A percentile compares a stretch with the other conserved stretches of the same genome.
phyloP scores from a whole-genome alignment of 768 basidiomycete genomes.

The Boletus subparvulus region DNA sequence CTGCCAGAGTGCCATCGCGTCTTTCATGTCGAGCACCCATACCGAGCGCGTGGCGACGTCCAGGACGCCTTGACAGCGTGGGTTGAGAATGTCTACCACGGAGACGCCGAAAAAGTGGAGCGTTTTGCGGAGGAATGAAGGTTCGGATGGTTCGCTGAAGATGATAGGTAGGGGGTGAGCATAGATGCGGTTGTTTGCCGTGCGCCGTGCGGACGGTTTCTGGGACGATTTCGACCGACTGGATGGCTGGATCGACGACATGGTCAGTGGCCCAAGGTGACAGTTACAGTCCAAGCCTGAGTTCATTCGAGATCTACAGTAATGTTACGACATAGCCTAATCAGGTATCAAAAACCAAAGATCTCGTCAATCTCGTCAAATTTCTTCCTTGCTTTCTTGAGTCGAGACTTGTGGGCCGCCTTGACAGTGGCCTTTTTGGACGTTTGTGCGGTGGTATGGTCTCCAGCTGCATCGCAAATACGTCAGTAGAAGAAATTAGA shows the following conservation, averaged over 20 bases:
- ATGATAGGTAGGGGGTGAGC: slow-evolving; percentile 68
- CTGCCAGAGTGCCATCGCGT: slow-evolving; percentile 76
- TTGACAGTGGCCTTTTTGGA: neutral
- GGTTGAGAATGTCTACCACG: slow-evolving; percentile 61
- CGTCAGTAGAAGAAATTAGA: neutral
- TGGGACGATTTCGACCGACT: slow-evolving; percentile 36
- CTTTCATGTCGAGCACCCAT: slow-evolving; percentile 68
- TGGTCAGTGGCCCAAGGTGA: slow-evolving; percentile 9
- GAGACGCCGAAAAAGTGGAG: slow-evolving; percentile 57
- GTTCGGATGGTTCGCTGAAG: slow-evolving; percentile 40
- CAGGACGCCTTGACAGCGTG: slow-evolving; percentile 73
- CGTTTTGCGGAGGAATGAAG: slow-evolving; percentile 44
- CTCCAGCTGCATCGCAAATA: neutral
- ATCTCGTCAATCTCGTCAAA: slow-evolving; percentile 29
- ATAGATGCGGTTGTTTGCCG: slow-evolving; percentile 69
- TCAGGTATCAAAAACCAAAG: slow-evolving; percentile 22
- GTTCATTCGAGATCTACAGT: too few relatives aligned
- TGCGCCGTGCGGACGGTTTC: slow-evolving; percentile 55
- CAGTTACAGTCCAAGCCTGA: neutral
- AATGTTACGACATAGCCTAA: too few relatives aligned
- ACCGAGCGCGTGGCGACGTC: slow-evolving; percentile 83
- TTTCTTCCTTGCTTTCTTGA: slow-evolving; percentile 20
- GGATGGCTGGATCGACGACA: slow-evolving; percentile 51
- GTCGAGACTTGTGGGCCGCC: slow-evolving; percentile 3
- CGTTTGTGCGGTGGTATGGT: neutral